phyloP scores from a whole-genome alignment of 2,329 filamentous ascomycete species.

The Venturia nashicola region DNA sequence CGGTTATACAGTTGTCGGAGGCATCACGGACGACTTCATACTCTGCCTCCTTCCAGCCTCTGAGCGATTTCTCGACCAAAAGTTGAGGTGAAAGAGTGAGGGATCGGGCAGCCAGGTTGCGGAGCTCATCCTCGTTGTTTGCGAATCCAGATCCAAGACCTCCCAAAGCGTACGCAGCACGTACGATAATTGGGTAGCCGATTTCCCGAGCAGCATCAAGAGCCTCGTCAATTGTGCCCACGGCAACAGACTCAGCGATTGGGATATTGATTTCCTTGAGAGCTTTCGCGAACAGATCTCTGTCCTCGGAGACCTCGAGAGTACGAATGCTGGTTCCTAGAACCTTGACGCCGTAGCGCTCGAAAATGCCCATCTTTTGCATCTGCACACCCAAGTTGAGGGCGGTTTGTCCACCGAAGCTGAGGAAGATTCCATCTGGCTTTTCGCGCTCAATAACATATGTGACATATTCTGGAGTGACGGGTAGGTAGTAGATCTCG shows the following conservation, averaged over 20 bases:
- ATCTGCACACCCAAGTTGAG: constrained; percentile 95
- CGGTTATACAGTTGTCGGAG: constrained; percentile 96
- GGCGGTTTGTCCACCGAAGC: constrained; percentile 93
- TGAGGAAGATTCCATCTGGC: constrained; percentile 94
- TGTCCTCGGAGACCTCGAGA: constrained; percentile 86
- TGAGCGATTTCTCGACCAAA: constrained; percentile 93
- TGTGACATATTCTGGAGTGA: constrained; percentile 93
- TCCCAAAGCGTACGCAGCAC: constrained; percentile 90
- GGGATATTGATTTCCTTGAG: constrained; percentile 96
- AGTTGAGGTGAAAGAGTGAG: constrained; percentile 92
- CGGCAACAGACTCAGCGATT: constrained; percentile 91
- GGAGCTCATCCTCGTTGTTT: constrained; percentile 83
- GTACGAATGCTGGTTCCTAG: constrained; percentile 91
- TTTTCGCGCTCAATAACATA: constrained; percentile 95
- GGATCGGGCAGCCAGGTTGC: constrained; percentile 84
- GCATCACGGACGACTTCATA: constrained; percentile 97
- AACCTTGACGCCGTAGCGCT: constrained; percentile 90
- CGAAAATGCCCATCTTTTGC: constrained; percentile 90
- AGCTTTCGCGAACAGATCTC: constrained; percentile 90
- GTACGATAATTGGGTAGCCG: constrained; percentile 95
- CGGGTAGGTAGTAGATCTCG: constrained; percentile 95
- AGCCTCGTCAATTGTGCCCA: constrained; percentile 82
- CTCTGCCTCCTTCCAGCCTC: constrained; percentile 99
- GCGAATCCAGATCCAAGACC: constrained; percentile 95
- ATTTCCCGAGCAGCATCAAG: constrained; percentile 74